Evolutionary conservation across 108 stramenopile genomes (phyloP), one percentile per base, ranked within the genome.

Genomic region (Cylindrotheca closterium): DNA sequence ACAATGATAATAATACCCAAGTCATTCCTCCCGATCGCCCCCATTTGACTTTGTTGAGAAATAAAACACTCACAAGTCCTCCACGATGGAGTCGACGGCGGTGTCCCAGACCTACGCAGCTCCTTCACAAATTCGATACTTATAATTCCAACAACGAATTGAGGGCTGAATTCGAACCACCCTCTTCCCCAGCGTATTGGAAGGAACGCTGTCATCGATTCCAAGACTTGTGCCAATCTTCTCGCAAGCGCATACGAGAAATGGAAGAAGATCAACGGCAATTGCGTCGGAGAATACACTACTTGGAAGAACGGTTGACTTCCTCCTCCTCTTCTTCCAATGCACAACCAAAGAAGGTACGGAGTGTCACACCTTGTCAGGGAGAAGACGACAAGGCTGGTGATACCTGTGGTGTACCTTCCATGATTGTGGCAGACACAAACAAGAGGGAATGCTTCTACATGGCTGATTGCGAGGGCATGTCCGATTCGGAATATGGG

Each of bases 181-280:
- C 59, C 31, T 22, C 28, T 15, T 59, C 60, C 37, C 23, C 42
- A 0, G n/a, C 32, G 2, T 65, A 73, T 30, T 73, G 71, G 71
- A 73, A 73, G 52, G 37, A 37, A 4, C 71, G 71, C 2, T 73
- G 71, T 30, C 49, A 63, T 46, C 56, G 45, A 45, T 51, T 65
- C 51, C 71, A 73, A 59, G 10, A 42, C 0, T 31, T 54, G 49
- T 73, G 63, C 29, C 63, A 73, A 52, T n/a, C 47, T 5, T 10
- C 50, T 31, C 56, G 63, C 42, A 34, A 33, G 33, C 58, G 58
- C 0, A 10, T 73, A 23, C 34, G 58, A 47, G 71, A 73, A 59
- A 34, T 63, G 50, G 63, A 73, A 65, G 71, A 73, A 37, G 71
- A 73, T 60, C 64, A 65, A 37, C 48, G 71, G 29, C 71, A 73